phyloP scores from a whole-genome alignment of 441 rosid genomes.

The Populus hybrid region DNA sequence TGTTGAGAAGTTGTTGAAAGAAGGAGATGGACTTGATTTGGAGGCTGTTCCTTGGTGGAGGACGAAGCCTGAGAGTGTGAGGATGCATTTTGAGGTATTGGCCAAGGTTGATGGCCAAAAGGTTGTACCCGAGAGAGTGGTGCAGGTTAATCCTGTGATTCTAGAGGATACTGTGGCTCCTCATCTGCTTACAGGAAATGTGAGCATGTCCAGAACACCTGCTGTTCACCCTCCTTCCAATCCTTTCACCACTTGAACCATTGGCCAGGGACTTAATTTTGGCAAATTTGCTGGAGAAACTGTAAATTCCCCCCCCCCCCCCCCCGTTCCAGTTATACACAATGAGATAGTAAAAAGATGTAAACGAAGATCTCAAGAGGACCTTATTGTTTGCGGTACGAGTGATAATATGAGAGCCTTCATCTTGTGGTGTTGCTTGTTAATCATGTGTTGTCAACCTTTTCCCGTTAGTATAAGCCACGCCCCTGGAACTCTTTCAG shows the following conservation, averaged over 20 bases:
- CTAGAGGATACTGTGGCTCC: constrained; percentile 58
- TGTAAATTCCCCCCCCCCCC: background rate
- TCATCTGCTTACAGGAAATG: constrained; percentile 46
- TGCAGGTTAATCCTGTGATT: constrained; percentile 54
- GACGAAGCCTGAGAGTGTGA: constrained; percentile 63
- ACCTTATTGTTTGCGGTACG: background rate
- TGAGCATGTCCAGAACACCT: constrained; percentile 53
- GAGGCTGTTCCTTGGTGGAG: constrained; percentile 64
- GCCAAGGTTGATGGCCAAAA: constrained; percentile 82
- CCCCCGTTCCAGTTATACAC: background rate
- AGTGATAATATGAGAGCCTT: background rate
- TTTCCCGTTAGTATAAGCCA: background rate
- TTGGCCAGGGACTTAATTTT: constrained; percentile 10
- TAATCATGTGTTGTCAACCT: background rate
- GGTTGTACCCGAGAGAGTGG: constrained; percentile 67
- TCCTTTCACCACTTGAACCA: constrained; percentile 55
- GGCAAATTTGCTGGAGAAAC: background rate
- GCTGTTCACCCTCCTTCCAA: constrained; percentile 52
- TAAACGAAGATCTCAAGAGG: background rate
- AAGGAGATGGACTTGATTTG: constrained; percentile 34
- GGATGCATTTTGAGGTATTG: constrained; percentile 84
- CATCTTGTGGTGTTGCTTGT: background rate
- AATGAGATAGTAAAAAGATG: background rate
- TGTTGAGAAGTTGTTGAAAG: constrained; percentile 67
- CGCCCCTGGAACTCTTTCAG: background rate